phyloP scores from a whole-genome alignment of 2,329 filamentous ascomycete species.

The Aspergillus pseudoviridinutans region DNA sequence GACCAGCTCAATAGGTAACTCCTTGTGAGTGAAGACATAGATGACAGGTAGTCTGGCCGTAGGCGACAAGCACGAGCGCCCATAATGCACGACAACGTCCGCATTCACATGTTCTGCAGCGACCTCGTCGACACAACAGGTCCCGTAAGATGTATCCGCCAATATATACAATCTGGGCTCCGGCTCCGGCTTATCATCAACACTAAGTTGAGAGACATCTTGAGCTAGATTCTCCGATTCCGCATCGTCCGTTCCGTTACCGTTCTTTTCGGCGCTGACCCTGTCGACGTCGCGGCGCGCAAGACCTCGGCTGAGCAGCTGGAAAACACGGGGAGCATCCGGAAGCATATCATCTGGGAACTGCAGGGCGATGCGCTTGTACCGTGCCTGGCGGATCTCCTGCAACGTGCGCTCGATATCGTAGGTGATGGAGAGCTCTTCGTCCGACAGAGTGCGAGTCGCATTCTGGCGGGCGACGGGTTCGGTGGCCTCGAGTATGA shows the following conservation, averaged over 20 bases:
- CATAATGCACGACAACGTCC: slow-evolving; percentile 91
- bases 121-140: slow-evolving; percentile 95
- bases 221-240: slow-evolving; percentile 19
- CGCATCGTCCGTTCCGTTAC: slow-evolving; percentile 11
- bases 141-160: slow-evolving; percentile 92
- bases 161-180: slow-evolving; percentile 68
- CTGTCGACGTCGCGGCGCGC: slow-evolving; percentile 22
- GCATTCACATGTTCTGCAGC: slow-evolving; percentile 91
- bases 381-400: slow-evolving; percentile 69
- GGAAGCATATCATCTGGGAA: slow-evolving; percentile 91
- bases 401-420: slow-evolving; percentile 75
- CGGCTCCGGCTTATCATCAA: slow-evolving; percentile 18
- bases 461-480: slow-evolving; percentile 35
- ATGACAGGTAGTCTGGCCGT: slow-evolving; percentile 83
- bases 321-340: slow-evolving; percentile 77
- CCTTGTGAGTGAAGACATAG: slow-evolving; percentile 78
- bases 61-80: slow-evolving; percentile 84
- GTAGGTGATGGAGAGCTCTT: slow-evolving; percentile 72
- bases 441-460: slow-evolving; percentile 49
- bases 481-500: slow-evolving; percentile 55
- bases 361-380: slow-evolving; percentile 80
- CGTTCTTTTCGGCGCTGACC: slow-evolving; percentile 9
- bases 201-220: slow-evolving; percentile 23
- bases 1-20: slow-evolving; percentile 60
- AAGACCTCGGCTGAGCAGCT: slow-evolving; percentile 56